Conservation (phyloP, 805 yeast species). For the Yamadazyma insecticola region DNA sequence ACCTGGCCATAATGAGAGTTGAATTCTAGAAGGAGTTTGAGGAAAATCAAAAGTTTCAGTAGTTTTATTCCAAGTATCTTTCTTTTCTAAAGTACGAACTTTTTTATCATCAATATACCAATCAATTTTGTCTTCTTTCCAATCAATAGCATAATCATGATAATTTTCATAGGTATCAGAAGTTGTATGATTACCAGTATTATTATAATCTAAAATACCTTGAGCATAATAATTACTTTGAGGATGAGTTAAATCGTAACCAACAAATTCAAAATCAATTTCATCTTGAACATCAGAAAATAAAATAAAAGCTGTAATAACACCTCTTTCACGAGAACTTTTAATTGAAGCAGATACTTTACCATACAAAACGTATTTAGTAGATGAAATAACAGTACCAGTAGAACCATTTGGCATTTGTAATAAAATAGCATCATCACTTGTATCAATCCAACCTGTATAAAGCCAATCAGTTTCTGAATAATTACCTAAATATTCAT, state of each 20-base stretch:
- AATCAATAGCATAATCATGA: slow-evolving; percentile 75
- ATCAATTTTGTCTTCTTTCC: slow-evolving; percentile 65
- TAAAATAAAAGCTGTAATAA: slow-evolving; percentile 74
- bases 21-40: slow-evolving; percentile 71
- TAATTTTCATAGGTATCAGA: slow-evolving; percentile 59
- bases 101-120: slow-evolving; percentile 72
- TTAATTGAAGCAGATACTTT: slow-evolving; percentile 64
- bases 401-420: slow-evolving; percentile 74
- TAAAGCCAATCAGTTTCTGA: slow-evolving; percentile 65
- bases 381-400: slow-evolving; percentile 79
- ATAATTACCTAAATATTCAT: slow-evolving; percentile 65
- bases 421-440: slow-evolving; percentile 51
- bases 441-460: slow-evolving; percentile 50
- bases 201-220: slow-evolving; percentile 66
- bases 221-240: slow-evolving; percentile 81
- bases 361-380: slow-evolving; percentile 86
- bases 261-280: slow-evolving; percentile 84
- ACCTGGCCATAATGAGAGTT: slow-evolving; percentile 76
- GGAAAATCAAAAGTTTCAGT: slow-evolving; percentile 54
- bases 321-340: slow-evolving; percentile 75
- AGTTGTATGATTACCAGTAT: slow-evolving; percentile 42
- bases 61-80: slow-evolving; percentile 62
- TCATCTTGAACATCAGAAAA: slow-evolving; percentile 87
- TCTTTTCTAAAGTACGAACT: slow-evolving; percentile 61
- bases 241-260: slow-evolving; percentile 59